Conservation (phyloP, 352 stramenopile species). For the Pythium aphanidermatum region DNA sequence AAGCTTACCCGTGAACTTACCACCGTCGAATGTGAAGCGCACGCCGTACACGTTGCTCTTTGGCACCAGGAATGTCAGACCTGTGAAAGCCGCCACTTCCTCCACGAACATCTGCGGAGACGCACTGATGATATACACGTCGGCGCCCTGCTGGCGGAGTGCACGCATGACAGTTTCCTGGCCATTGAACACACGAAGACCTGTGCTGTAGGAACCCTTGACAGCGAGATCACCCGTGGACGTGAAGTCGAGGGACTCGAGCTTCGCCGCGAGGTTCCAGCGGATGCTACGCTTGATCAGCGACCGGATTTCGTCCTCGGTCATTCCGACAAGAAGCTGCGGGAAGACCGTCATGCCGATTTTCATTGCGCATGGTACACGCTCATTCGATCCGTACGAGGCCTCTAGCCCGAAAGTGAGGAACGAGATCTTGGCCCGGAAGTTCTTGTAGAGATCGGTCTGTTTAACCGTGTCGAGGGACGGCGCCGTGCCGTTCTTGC, state of each 20-base stretch:
- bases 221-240: slow-evolving; percentile 32
- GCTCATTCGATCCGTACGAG: slow-evolving; percentile 36
- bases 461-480: slow-evolving; percentile 23
- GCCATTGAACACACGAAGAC: slow-evolving; percentile 52
- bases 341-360: slow-evolving; percentile 58
- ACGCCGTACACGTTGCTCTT: slow-evolving; percentile 47
- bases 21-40: slow-evolving; percentile 38
- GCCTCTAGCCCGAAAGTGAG: slow-evolving; percentile 38
- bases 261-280: slow-evolving; percentile 36
- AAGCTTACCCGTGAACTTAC: slow-evolving; percentile 36
- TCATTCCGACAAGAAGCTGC: slow-evolving; percentile 52
- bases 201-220: slow-evolving; percentile 39
- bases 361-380: slow-evolving; percentile 27
- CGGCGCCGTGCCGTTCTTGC: slow-evolving; percentile 14
- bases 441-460: slow-evolving; percentile 44
- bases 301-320: slow-evolving; percentile 34
- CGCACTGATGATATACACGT: slow-evolving; percentile 60
- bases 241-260: slow-evolving; percentile 33
- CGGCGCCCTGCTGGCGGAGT: slow-evolving; percentile 29
- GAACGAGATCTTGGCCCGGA: slow-evolving; percentile 48
- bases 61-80: slow-evolving; percentile 48
- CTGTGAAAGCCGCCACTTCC: slow-evolving; percentile 31
- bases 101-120: slow-evolving; percentile 52
- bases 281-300: slow-evolving; percentile 43
- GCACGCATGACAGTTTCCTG: slow-evolving; percentile 54